Percentiles rank a stretch among this genome's conserved stretches.
Conservation (phyloP, 805 yeast species). For the Kurtzmaniella cleridarum region DNA sequence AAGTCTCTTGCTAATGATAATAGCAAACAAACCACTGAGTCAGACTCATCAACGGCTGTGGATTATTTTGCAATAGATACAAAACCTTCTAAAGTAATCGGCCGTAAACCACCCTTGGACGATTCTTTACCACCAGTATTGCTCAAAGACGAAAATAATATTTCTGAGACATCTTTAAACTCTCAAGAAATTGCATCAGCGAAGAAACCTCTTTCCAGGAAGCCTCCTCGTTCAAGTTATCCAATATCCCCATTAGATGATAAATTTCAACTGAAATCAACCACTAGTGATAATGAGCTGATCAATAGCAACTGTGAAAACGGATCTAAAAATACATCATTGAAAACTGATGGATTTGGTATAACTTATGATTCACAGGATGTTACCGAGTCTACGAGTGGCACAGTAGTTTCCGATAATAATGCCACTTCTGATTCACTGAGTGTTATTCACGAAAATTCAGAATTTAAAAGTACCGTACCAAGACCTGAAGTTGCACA, state of each 20-base stretch:
- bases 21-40: not conserved
- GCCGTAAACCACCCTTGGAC: not conserved
- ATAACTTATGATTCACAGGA: not conserved
- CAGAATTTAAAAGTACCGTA: not conserved
- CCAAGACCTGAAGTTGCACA: slow-evolving; percentile 1
- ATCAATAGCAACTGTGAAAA: not conserved
- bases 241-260: not conserved
- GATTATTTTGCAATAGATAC: slow-evolving; percentile 1
- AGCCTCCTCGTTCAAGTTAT: too few species aligned
- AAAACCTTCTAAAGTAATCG: not conserved
- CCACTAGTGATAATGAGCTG: too few species aligned
- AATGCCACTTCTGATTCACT: not conserved
- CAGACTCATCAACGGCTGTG: too few species aligned
- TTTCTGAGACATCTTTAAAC: not conserved
- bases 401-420: not conserved
- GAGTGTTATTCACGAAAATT: slow-evolving; percentile 4
- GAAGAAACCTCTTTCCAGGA: not conserved
- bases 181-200: too few species aligned
- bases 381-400: not conserved
- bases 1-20: not conserved
- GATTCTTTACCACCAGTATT: slow-evolving; percentile 2
- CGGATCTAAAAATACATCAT: not conserved
- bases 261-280: not conserved
- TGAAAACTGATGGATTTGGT: not conserved
- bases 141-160: not conserved